phyloP scores from a whole-genome alignment of 257 asterid species.

The Avicennia marina region DNA sequence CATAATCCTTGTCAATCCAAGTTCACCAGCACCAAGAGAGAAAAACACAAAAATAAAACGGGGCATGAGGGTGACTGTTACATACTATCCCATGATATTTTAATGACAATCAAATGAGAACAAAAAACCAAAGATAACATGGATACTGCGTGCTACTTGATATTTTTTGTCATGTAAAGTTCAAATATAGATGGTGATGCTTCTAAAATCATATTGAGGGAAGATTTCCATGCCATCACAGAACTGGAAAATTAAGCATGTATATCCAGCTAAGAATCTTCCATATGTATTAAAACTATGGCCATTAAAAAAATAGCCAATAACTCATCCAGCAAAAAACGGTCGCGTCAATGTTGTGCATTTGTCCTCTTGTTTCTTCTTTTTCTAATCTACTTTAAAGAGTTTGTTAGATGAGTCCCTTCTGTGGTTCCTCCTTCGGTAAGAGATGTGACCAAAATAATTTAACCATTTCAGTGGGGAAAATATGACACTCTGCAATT shows the following conservation, averaged over 20 bases:
- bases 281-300: neutral
- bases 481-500: slow-evolving; percentile 5
- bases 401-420: neutral
- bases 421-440: neutral
- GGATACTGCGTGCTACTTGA: neutral
- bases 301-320: neutral
- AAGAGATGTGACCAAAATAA: neutral
- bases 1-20: neutral
- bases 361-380: neutral
- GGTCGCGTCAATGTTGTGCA: neutral
- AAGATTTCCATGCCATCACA: neutral
- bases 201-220: neutral
- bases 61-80: neutral
- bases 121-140: slow-evolving; percentile 7
- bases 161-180: neutral
- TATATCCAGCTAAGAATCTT: neutral
- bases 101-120: slow-evolving; percentile 3
- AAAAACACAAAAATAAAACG: neutral
- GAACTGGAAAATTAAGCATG: neutral
- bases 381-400: neutral
- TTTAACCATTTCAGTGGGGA: neutral
- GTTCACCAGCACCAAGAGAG: neutral
- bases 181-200: neutral
- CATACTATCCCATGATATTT: neutral
- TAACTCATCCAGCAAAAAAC: slow-evolving; percentile 1